Base-by-base conservation (phyloP, 2,329 filamentous ascomycete species). In the Trichothecium roseum region DNA sequence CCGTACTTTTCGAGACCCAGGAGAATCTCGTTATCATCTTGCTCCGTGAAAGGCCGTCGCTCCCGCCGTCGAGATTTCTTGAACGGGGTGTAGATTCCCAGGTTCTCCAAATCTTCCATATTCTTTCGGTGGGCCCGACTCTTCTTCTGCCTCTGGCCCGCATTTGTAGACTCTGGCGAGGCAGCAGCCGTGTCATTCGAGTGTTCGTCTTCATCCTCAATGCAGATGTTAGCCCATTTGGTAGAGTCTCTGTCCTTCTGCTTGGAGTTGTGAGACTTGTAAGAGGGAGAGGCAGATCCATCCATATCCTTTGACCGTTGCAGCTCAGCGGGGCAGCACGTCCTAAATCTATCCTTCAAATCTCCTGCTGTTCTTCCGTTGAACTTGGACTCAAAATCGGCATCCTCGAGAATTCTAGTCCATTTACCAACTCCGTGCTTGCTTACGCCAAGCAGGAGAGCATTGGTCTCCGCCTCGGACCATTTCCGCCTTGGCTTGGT, bases 261-360 rank as follows among this genome's bases (percentile, higher is more conserved):
- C 8, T 18, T 30, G 10, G 22, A 20, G 17, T 15, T 10, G 4
- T 14, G 45, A 8, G 61, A 64, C 4, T 64, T 63, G 39, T 60
- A 67, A 7, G 37, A 36, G 14, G 30, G 8, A 18, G 17, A 9
- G 7, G 16, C 16, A 40, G 33, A 22, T 47, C 35, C 35, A 53
- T 55, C 30, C 8, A 34, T 22, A 16, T 33, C 27, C 41, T 53
- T 62, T 9, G 60, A 62, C 17, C 57, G 57, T 32, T 71, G 66
- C 27, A 80, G 60, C 50, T 80, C 76, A 24, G 68, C 66, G 0
- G 76, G 76, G 41, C 75, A 80, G 48, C 75, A 80, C 4, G 76
- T 81, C 34, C 76, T 66, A 47, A 80, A 81, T 10, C 77, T 64
- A 50, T 81, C 76, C 50, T 81, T 81, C 34, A 81, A 52, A 46